Evolutionary conservation across 2,329 filamentous ascomycete species (phyloP), one percentile per base, ranked within the genome.

Genomic region (Paracoccidioides brasiliensis): DNA sequence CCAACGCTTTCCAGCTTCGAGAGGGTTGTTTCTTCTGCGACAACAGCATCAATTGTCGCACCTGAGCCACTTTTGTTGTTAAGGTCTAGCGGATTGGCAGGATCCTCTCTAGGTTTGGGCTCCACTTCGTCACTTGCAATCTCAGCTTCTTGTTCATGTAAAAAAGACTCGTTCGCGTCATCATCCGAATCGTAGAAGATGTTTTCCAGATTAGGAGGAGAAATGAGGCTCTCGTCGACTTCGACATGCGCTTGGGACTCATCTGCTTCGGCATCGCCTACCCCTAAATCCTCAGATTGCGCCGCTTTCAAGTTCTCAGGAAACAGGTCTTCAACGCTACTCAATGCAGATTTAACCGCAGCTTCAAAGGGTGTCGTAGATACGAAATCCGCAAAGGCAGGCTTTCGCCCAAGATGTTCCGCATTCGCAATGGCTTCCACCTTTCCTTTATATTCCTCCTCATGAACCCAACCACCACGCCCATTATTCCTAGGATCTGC

Each of bases 381-480:
- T 5, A 86, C 74, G 67, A 90, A 93, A 0, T 72, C 78, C 33
- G 86, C 80, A 62, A 91, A 90, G 0, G 73, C 76, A 10, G 80
- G 59, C 8, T 74, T 66, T 5, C 68, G 64, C 14, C 74, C 68
- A 32, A 70, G 71, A 41, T 77, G 78, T 66, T 96, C 90, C 30
- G 84, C 76, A 0, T 72, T 66, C 7, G 87, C 80, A 30, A 94
- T 75, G 32, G 79, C 72, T 35, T 74, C 70, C 1, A 95, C 74
- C 62, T 86, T 78, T 45, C 83, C 74, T 37, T 81, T 76, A 64
- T 85, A 91, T 64, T 95, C 90, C 49, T 88, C 83, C 67, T 97
- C 91, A 62, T 96, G 90, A 55, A 96, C 85, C 91, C 93, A 98
- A 0, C 83, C 84, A n/a, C 83, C 81, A n/a, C 81, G 77, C 42